Conservation (phyloP, 306 rosid genomes). For the Vachellia collinsii region DNA sequence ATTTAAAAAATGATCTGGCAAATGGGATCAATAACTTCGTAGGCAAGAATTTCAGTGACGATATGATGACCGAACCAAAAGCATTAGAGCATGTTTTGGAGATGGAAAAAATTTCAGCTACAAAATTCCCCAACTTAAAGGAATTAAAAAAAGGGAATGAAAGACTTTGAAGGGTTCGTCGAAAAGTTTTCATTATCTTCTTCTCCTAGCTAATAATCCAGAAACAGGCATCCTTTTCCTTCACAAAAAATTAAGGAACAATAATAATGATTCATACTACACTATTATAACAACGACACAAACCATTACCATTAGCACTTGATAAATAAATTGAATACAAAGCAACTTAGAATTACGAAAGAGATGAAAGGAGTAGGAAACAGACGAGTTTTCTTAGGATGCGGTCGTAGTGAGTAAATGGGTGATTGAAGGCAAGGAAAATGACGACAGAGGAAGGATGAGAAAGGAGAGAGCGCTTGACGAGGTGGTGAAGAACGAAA, state of each 20-base stretch:
- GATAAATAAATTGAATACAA: not conserved
- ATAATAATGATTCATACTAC: not conserved
- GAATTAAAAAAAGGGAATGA: not conserved
- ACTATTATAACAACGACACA: not conserved
- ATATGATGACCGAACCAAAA: conserved; percentile 7
- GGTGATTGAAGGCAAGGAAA: conserved; percentile 76
- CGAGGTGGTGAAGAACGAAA: conserved; percentile 84
- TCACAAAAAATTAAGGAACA: not conserved
- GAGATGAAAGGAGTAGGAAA: conserved; percentile 10
- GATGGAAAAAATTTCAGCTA: not conserved
- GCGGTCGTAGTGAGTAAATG: conserved; percentile 83
- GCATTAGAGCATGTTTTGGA: not conserved
- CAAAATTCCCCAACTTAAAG: not conserved
- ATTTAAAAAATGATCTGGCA: not conserved
- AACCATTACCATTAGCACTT: not conserved
- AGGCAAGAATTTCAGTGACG: not conserved
- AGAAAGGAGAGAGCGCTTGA: conserved; percentile 66
- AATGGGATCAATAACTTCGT: not conserved
- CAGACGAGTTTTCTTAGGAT: conserved; percentile 76
- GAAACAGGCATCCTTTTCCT: not conserved
- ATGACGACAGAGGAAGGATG: conserved; percentile 57
- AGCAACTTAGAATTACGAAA: not conserved
- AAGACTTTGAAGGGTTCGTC: not conserved
- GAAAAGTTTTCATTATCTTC: not conserved
- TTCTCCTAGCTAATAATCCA: not conserved